phyloP scores from a whole-genome alignment of 1,284 basidiomycete species.

The Ceratobasidium sp. region DNA sequence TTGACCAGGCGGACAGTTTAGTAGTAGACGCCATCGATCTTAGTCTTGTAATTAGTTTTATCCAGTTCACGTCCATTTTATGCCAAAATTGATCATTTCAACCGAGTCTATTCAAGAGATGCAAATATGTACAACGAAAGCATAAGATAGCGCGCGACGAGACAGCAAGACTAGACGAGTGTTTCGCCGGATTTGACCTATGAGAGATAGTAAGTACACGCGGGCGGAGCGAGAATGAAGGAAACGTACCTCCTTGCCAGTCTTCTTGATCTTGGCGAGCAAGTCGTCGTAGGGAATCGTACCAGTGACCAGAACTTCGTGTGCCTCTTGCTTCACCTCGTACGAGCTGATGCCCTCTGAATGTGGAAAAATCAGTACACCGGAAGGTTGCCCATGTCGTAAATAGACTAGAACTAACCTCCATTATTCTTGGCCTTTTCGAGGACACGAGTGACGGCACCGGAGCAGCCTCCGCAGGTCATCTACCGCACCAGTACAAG shows the following conservation, averaged over 20 bases:
- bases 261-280: conserved; percentile 81
- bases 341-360: conserved; percentile 62
- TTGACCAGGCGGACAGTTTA: background rate
- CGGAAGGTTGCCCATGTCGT: conserved; percentile 6
- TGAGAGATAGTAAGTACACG: background rate
- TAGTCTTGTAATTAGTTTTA: too few species aligned
- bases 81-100: conserved; percentile 1
- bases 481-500: conserved; percentile 57
- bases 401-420: conserved; percentile 38
- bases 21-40: background rate
- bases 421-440: conserved; percentile 35
- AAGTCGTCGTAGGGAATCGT: conserved; percentile 69
- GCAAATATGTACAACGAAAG: background rate
- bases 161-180: background rate
- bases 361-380: background rate
- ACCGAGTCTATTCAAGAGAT: background rate
- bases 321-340: conserved; percentile 68
- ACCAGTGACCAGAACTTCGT: conserved; percentile 74
- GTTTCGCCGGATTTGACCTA: background rate
- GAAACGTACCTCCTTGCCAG: conserved; percentile 72
- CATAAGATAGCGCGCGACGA: background rate
- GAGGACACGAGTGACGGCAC: conserved; percentile 75
- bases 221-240: background rate
- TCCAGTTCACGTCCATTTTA: background rate
- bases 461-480: conserved; percentile 83